Evolutionary conservation across 2,329 filamentous ascomycete species (phyloP).

Genomic region (Nemania serpens): DNA sequence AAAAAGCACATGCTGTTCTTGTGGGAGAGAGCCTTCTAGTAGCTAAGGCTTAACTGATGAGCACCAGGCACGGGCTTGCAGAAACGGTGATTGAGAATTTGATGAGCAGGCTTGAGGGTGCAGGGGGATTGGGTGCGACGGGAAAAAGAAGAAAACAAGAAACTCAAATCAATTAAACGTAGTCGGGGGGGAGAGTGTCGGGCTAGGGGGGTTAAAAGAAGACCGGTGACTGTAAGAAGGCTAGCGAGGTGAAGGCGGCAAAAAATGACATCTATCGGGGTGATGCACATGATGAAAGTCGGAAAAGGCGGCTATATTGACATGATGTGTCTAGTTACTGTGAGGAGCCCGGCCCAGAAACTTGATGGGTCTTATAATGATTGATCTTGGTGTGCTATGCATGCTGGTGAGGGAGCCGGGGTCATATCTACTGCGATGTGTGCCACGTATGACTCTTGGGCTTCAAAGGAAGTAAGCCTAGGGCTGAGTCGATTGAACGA

Average conservation of each 20-base stretch:
- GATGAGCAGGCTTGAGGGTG: background rate
- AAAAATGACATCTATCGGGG: background rate
- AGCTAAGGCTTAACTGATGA: background rate
- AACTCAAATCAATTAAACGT: background rate
- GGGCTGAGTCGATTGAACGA: conserved; percentile 14
- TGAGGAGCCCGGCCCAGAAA: background rate
- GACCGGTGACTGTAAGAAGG: background rate
- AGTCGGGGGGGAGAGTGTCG: background rate
- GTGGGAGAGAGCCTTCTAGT: background rate
- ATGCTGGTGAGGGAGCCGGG: background rate
- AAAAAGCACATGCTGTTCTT: background rate
- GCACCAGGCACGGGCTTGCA: background rate
- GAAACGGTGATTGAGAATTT: background rate
- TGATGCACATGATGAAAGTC: background rate
- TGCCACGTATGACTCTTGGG: conserved; percentile 5
- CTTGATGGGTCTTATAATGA: background rate
- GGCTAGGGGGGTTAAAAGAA: background rate
- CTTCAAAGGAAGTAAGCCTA: background rate
- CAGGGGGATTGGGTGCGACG: background rate
- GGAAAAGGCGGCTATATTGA: background rate
- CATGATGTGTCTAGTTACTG: background rate
- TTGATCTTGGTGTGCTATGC: background rate
- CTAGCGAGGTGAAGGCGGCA: background rate
- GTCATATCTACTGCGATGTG: background rate
- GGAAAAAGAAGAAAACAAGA: background rate